These are phyloP conservation scores for Lathyrus tuberosus DNA, from an alignment of 306 rosid species.

Conservation along the genomic window DNA sequence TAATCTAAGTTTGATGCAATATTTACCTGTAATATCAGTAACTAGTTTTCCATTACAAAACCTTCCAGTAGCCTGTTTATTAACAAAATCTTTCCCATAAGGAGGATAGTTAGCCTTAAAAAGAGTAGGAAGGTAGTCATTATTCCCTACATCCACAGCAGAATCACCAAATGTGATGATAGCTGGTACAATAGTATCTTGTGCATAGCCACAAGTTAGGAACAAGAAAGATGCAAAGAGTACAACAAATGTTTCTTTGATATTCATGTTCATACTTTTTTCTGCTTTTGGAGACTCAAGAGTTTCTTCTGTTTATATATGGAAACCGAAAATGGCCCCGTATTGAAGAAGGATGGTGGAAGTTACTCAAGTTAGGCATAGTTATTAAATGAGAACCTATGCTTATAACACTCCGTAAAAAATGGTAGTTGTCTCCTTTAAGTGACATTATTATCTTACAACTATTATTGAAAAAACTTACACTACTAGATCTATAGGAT, in stretches of 20 bases:
- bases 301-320: conserved; percentile 38
- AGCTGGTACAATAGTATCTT: conserved; percentile 87
- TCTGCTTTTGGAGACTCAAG: conserved; percentile 29
- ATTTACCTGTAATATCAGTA: conserved; percentile 86
- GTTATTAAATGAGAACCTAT: conserved; percentile 55
- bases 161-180: conserved; percentile 93
- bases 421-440: not conserved
- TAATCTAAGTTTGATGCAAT: not conserved
- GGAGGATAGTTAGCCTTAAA: conserved; percentile 94
- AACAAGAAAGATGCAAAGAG: conserved; percentile 45
- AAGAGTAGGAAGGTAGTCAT: conserved; percentile 72
- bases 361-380: conserved; percentile 46
- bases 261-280: conserved; percentile 46
- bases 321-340: conserved; percentile 43
- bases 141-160: conserved; percentile 89
- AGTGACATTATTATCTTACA: not conserved
- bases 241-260: conserved; percentile 46
- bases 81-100: conserved; percentile 87
- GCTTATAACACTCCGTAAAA: conserved; percentile 8
- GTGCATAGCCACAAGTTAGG: conserved; percentile 53
- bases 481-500: conserved; percentile 35
- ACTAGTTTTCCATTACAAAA: conserved; percentile 94
- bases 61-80: conserved; percentile 88
- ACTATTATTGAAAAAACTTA: too few relatives aligned
- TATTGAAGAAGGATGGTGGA: conserved; percentile 67